Evolutionary conservation across 2,329 filamentous ascomycete genomes (phyloP).

Genomic region (Fusarium fujikuroi): DNA sequence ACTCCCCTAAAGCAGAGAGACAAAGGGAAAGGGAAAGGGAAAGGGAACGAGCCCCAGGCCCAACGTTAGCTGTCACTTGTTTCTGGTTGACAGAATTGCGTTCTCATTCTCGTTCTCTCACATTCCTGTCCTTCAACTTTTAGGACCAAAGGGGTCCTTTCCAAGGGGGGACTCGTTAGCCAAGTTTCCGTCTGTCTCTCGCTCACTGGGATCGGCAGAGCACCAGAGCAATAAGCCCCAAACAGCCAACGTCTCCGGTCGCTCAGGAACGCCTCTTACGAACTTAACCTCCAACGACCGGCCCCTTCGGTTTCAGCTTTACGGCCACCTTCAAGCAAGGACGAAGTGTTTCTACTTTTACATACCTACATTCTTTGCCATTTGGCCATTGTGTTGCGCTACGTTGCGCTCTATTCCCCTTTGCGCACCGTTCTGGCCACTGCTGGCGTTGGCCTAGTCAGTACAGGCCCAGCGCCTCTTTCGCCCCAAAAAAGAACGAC

Average conservation of each 20-base stretch:
- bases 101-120: not conserved
- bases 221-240: conserved; percentile 9
- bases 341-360: not conserved
- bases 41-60: conserved; percentile 7
- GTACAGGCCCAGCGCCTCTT: conserved; percentile 28
- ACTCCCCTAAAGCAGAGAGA: not conserved
- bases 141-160: conserved; percentile 13
- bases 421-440: conserved; percentile 34
- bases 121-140: conserved; percentile 22
- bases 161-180: not conserved
- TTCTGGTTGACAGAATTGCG: not conserved
- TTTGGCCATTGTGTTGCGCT: conserved; percentile 13
- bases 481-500: conserved; percentile 3
- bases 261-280: conserved; percentile 34
- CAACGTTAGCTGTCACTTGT: not conserved
- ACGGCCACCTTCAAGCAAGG: conserved; percentile 3
- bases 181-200: not conserved
- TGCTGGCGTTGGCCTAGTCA: conserved; percentile 36
- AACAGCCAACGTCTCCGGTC: conserved; percentile 24
- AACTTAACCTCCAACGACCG: conserved; percentile 22
- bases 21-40: not conserved
- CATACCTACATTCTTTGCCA: not conserved
- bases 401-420: conserved; percentile 13
- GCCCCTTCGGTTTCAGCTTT: conserved; percentile 27
- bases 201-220: conserved; percentile 2